These are phyloP conservation scores for Mycena filopes DNA, from an alignment of 768 basidiomycete species.

Conservation along the genomic window DNA sequence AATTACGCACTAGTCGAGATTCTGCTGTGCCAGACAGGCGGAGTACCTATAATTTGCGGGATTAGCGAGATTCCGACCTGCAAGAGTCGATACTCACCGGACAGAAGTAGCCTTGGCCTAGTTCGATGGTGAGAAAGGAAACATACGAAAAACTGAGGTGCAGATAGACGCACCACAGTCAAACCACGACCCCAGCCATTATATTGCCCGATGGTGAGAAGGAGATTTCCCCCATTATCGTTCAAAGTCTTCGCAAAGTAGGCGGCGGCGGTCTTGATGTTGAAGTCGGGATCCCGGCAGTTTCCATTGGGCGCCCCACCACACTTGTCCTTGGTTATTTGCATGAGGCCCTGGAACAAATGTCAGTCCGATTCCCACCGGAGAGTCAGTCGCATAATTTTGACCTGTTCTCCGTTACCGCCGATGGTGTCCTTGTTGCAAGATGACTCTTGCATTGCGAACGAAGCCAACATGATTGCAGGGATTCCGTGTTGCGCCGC, in stretches of 20 bases:
- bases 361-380: no score
- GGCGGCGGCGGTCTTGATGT: slow-evolving; percentile 72
- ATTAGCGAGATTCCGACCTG: not conserved
- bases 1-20: slow-evolving; percentile 81
- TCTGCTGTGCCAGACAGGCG: slow-evolving; percentile 62
- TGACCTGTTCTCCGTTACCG: slow-evolving; percentile 75
- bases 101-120: slow-evolving; percentile 70
- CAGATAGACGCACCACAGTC: slow-evolving; percentile 60
- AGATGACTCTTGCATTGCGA: slow-evolving; percentile 87
- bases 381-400: no score
- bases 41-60: no score
- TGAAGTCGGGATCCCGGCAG: slow-evolving; percentile 68
- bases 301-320: slow-evolving; percentile 60
- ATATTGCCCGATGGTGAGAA: slow-evolving; percentile 74
- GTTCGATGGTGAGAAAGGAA: slow-evolving; percentile 9
- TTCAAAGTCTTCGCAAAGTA: slow-evolving; percentile 67
- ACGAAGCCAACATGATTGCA: slow-evolving; percentile 82
- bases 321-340: slow-evolving; percentile 85
- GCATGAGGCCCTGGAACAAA: slow-evolving; percentile 72
- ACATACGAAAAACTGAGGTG: not conserved
- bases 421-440: slow-evolving; percentile 78
- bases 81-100: slow-evolving; percentile 62
- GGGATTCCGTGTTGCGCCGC: slow-evolving; percentile 64
- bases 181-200: slow-evolving; percentile 75
- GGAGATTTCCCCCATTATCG: slow-evolving; percentile 60